Evolutionary conservation across 768 basidiomycete species (phyloP), one percentile per base, ranked within the genome.

Genomic region (Piloderma croceum): DNA sequence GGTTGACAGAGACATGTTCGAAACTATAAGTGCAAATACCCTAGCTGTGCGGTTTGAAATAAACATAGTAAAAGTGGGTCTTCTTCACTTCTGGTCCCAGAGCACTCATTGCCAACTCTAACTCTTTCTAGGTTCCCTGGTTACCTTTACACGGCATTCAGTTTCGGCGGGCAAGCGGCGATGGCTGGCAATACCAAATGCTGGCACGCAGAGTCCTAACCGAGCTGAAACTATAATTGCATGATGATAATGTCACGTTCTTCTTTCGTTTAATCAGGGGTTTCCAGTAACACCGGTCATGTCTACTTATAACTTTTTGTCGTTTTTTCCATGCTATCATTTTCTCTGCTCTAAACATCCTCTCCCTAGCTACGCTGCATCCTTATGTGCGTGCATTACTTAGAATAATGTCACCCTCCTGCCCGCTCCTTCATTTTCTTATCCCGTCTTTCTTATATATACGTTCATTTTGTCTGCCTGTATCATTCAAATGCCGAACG

Each of bases 151-250:
- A 97, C 61, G 93, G 94, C 3, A 85, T 98, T 33, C 94, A 98
- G 56, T 98, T 97, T 68, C 80, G 94, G 35, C 74, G 94, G 45
- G 76, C 82, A 1, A 77, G 86, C 20, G 93, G 93, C 2, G 89
- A 94, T 49, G 88, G 85, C 0, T 97, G 92, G 92, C 91, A 96
- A 62, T 97, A 98, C 62, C 90, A 93, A 59, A 91, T 91, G 88
- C 74, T 98, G 29, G 92, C 89, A 18, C 74, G 88, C 50, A 74
- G 88, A 44, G 89, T 91, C 29, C 64, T 91, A 51, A 91, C 88
- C 27, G 89, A 91, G 60, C 73, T 91, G 58, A 90, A 90, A 64
- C 65, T 91, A 70, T 90, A 65, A 77, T 51, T 36, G 41, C 47
- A 21, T 39, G 36, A 19, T 2, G 40, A 21, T 39, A 37, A 19